Evolutionary conservation across 1,139 yeast species (phyloP).

Genomic region (Geotrichum carabidarum): DNA sequence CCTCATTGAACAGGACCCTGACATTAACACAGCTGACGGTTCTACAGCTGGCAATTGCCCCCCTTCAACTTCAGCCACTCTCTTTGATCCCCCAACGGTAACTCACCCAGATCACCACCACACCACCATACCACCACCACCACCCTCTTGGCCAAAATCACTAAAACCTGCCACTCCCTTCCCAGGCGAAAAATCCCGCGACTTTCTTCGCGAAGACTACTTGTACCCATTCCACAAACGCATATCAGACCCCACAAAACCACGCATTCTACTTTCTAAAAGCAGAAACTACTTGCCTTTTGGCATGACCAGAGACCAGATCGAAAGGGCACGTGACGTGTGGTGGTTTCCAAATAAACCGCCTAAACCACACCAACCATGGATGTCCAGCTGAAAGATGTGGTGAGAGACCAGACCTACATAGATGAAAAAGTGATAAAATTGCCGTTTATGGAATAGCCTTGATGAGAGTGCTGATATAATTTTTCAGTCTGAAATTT

Average conservation of each 20-base stretch:
- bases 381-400: neutral
- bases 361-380: no score
- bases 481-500: no score
- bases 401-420: neutral
- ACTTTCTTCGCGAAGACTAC: conserved; percentile 11
- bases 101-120: neutral
- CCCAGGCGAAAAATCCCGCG: neutral
- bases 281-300: conserved; percentile 16
- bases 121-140: neutral
- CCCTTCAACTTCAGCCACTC: neutral
- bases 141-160: no score
- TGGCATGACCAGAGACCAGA: conserved; percentile 13
- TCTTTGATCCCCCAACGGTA: neutral
- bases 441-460: no score
- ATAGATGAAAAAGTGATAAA: no score
- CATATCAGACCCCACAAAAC: conserved; percentile 3
- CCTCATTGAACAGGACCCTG: neutral
- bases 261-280: conserved; percentile 10
- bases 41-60: neutral
- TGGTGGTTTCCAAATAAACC: conserved; percentile 1
- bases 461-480: no score
- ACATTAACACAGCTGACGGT: no score
- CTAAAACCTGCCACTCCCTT: no score
- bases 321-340: conserved; percentile 1
- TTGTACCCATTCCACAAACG: conserved; percentile 15